Evolutionary conservation across 2,329 filamentous ascomycete genomes (phyloP).

Genomic region (Purpureocillium takamizusanense): DNA sequence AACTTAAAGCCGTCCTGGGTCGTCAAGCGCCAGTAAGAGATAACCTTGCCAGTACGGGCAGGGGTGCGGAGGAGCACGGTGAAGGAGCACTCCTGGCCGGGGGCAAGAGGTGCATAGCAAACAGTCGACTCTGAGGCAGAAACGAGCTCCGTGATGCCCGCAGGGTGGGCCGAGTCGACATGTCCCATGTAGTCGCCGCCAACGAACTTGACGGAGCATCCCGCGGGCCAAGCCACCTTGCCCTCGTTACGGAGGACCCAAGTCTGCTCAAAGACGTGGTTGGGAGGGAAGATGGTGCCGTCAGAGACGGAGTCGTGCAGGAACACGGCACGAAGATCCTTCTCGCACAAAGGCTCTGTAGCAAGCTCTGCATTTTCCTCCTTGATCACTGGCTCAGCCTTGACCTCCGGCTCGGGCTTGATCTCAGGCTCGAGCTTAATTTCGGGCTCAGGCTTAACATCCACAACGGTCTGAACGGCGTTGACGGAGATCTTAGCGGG

Average conservation of each 20-base stretch:
- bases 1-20: slow-evolving; percentile 73
- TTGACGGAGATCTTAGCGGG: slow-evolving; percentile 38
- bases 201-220: slow-evolving; percentile 83
- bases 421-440: slow-evolving; percentile 10
- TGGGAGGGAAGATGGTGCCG: slow-evolving; percentile 61
- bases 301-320: slow-evolving; percentile 71
- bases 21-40: slow-evolving; percentile 95
- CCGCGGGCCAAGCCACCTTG: slow-evolving; percentile 70
- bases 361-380: slow-evolving; percentile 12
- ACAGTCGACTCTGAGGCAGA: slow-evolving; percentile 77
- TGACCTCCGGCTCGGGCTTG: slow-evolving; percentile 15
- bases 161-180: slow-evolving; percentile 69
- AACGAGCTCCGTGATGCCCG: slow-evolving; percentile 67
- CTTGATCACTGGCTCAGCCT: slow-evolving; percentile 14
- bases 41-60: slow-evolving; percentile 63
- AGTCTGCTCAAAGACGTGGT: slow-evolving; percentile 74
- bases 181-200: slow-evolving; percentile 96
- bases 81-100: slow-evolving; percentile 71
- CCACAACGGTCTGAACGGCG: slow-evolving; percentile 38
- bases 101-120: slow-evolving; percentile 57
- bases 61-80: slow-evolving; percentile 79
- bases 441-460: slow-evolving; percentile 27
- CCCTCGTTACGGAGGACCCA: slow-evolving; percentile 90
- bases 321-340: slow-evolving; percentile 50
- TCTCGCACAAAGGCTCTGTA: slow-evolving; percentile 9